Base-by-base conservation (phyloP, 1,284 basidiomycete species). In the Acaromyces ingoldii region DNA sequence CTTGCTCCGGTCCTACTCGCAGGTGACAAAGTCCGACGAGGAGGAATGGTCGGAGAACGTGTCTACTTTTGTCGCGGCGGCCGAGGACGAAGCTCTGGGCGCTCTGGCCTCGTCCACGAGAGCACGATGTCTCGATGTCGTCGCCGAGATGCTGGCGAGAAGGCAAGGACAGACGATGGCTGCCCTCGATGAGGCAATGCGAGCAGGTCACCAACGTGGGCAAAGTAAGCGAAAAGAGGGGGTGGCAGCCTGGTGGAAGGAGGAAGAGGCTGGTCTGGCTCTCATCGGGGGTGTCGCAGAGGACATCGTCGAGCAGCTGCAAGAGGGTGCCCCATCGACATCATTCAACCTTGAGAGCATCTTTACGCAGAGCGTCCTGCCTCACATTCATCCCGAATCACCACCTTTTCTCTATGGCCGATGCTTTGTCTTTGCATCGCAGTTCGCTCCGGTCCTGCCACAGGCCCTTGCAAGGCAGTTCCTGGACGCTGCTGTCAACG, bases 1-100 rank as follows among this genome's bases (percentile, higher is more conserved):
- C 29, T 41, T 38, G 22, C 36, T 49, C 6, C 36, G 48, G 10
- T 81, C 80, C 19, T 91, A 86, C 77, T 81, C 84, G 17, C 89
- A 91, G 72, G 91, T 97, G 80, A 91, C 91, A 0, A 81, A 82
- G 15, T 89, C 92, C 49, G 89, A 96, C 87, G 91, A 92, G 74
- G 90, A 92, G 45, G 86, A 84, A 34, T 97, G 93, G 92, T 83
- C 83, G 3, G 83, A 80, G 49, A 88, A 96, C 67, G 84, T 89
- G 1, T 93, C 95, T 62, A 84, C 87, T 2, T 97, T 97, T 72
- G 85, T 97, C 22, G 86, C 51, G 6, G 90, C 96, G 67, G 92
- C 96, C 70, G 90, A 96, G 58, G 93, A 96, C 64, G 91, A 95
- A 61, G 85, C 85, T 1, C 82, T 88, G 46, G 75, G 81, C 6